Percentiles rank a stretch among this genome's conserved stretches.
Evolutionary conservation across 2,329 filamentous ascomycete genomes (phyloP).

Genomic region (Neofusicoccum kwambonambiense): DNA sequence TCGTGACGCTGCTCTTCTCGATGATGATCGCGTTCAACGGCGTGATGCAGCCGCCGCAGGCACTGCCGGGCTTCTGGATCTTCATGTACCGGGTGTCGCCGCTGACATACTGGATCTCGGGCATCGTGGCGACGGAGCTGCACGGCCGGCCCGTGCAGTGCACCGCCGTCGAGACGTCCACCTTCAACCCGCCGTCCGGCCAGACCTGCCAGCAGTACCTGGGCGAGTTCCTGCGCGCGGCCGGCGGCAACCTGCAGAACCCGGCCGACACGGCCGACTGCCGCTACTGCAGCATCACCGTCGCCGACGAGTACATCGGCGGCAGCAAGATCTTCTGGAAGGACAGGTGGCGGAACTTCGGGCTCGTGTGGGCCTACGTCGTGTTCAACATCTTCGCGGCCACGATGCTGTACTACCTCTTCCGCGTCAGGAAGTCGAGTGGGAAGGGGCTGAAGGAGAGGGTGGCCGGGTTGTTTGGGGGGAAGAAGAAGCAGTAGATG

Average conservation of each 20-base stretch:
- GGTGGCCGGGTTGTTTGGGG: too few species aligned
- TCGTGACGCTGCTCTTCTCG: constrained; percentile 61
- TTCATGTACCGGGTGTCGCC: constrained; percentile 72
- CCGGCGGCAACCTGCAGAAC: constrained; percentile 47
- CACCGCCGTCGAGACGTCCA: constrained; percentile 39
- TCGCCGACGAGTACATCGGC: constrained; percentile 86
- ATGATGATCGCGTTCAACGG: constrained; percentile 62
- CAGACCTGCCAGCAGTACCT: constrained; percentile 49
- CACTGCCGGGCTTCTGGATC: constrained; percentile 70
- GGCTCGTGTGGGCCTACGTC: constrained; percentile 49
- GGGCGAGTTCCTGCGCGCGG: constrained; percentile 34
- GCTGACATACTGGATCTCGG: constrained; percentile 61
- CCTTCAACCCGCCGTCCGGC: constrained; percentile 42
- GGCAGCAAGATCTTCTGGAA: constrained; percentile 58
- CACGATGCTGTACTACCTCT: constrained; percentile 40
- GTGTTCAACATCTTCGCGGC: constrained; percentile 47
- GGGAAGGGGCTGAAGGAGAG: too few species aligned
- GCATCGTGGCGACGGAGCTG: constrained; percentile 43
- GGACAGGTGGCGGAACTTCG: constrained; percentile 49
- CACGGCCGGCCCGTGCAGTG: constrained; percentile 50
- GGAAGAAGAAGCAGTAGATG: too few species aligned
- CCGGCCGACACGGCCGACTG: constrained; percentile 46
- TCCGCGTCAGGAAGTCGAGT: neutral
- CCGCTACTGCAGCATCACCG: constrained; percentile 51
- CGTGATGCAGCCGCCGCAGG: constrained; percentile 58